Base-by-base conservation (phyloP, 805 yeast species). In the Candida fluviatilis region DNA sequence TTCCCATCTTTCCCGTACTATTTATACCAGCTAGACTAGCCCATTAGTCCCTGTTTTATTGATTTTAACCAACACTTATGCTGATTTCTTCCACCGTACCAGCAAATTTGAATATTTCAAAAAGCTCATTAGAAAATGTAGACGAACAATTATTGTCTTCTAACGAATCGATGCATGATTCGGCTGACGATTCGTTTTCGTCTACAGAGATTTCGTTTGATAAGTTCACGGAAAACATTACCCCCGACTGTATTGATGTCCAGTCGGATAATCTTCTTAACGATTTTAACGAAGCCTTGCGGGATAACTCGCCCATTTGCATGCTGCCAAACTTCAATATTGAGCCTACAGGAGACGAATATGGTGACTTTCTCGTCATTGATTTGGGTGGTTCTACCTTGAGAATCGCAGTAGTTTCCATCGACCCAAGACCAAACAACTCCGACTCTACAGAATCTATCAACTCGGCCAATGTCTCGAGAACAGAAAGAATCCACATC, bases 301-400 rank as follows among this genome's bases (percentile, higher is more conserved):
- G 11, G 5, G 43, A 47, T 4, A 52, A 54, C 37, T 54, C 65
- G 15, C 43, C 46, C 14, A 51, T 66, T 36, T 47, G 65, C 31
- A 68, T 68, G 73, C 55, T 67, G 24, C 70, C 73, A 23, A 65
- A 62, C 46, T 59, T 50, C 45, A 57, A 61, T 40, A 64, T 66
- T 28, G 42, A 42, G 26, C 71, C 72, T 23, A 55, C 66, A 2
- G 73, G 73, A 5, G 32, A 49, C 30, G 60, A 63, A 42, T 36
- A 38, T 31, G 73, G 72, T 18, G 55, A 64, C 28, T 73, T 42
- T 55, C 62, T 69, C 51, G 73, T 62, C 15, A 57, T 77, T n/a
- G 83, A 77, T 44, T 54, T 77, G 35, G 83, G 83, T 4, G 83
- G 83, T 2, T 70, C 77, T 1, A 76, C 81, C 1, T 52, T 76